Base-by-base conservation (phyloP, 768 basidiomycete species). In the Tubosaeta sp. region DNA sequence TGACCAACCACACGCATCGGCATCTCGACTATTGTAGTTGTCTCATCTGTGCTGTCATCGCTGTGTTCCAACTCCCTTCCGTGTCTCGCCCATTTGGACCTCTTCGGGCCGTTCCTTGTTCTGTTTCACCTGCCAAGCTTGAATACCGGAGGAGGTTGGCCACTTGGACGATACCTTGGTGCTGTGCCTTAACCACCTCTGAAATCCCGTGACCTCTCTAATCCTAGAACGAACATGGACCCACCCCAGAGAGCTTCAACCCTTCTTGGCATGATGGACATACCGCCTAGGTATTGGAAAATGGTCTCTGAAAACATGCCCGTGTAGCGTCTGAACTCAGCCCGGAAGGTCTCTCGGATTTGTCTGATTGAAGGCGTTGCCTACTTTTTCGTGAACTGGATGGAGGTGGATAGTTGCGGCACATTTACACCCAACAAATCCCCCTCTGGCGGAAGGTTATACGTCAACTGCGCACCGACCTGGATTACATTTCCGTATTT, bases 41-140 rank as follows among this genome's bases (percentile, higher is more conserved):
- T 32, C 77, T 98, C 53, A 79, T 87, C 48, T 81, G 85, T 57
- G 55, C 71, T 0, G 80, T 84, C 37, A 69, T 91, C 43, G 62
- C 69, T 16, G 67, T 79, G 25, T 78, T 76, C 76, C 38, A 74
- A 69, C 6, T 77, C 78, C 0, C 76, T 99, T 29, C 84, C 82
- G 2, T 66, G 79, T 13, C 80, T 99, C 37, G 77, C 71, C 5
- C 80, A 81, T 32, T 61, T 99, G 13, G 85, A 88, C 65, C 86
- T 99, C 14, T 81, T 91, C 13, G 95, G 89, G 0, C 93, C 93
- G 2, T 93, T 91, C 70, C 82, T 93, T 22, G 86, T 97, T 8
- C 82, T 91, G 5, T 94, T 98, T 68, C 83, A 92, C 65, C 63
- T 62, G 69, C 78, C 22, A 65, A 68, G 4, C 72, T 98, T 16